Evolutionary conservation across 495 filamentous ascomycete species (phyloP), one percentile per base, ranked within the genome.

Genomic region (Xylaria intraflava): DNA sequence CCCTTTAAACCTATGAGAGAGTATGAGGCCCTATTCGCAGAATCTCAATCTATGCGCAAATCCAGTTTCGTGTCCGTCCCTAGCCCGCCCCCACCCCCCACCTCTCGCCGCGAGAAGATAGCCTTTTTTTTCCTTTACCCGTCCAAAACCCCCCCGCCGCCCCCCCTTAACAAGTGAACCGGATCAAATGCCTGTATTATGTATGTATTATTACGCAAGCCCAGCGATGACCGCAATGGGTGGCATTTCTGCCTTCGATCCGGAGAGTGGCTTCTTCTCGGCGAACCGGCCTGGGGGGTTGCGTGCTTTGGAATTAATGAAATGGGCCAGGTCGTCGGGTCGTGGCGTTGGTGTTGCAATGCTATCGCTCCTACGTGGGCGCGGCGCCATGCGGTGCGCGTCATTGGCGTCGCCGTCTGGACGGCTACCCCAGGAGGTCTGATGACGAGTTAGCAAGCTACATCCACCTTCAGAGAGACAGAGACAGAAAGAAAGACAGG

Each of bases 341-440:
- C 61, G 58, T 41, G 61, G 56, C 46, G 61, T 57, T 29, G 78
- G 78, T 22, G 69, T 76, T 12, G 69, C 66, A 51, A 82, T 66
- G 55, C 69, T 75, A 49, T 75, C 69, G 55, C 71, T 73, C 51
- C 69, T 73, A 40, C 62, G 65, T 16, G 74, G 75, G 58, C 73
- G 73, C 49, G 68, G 73, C 42, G 73, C 69, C 72, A 84, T 76
- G 49, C 81, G 75, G 45, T 73, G 65, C 23, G 68, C 73, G 62
- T 84, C 78, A 70, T 85, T 79, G 42, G 76, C 69, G 60, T 87
- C 83, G 46, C 82, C 83, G 49, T 84, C 83, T 36, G 79, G 79
- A 52, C 83, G 78, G 56, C 81, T 85, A 45, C 83, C 83, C 83
- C 83, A 87, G 5, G 83, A 83, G 24, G 83, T 86, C 83, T 83